phyloP scores from a whole-genome alignment of 768 basidiomycete species.

The Lentinula sp. region DNA sequence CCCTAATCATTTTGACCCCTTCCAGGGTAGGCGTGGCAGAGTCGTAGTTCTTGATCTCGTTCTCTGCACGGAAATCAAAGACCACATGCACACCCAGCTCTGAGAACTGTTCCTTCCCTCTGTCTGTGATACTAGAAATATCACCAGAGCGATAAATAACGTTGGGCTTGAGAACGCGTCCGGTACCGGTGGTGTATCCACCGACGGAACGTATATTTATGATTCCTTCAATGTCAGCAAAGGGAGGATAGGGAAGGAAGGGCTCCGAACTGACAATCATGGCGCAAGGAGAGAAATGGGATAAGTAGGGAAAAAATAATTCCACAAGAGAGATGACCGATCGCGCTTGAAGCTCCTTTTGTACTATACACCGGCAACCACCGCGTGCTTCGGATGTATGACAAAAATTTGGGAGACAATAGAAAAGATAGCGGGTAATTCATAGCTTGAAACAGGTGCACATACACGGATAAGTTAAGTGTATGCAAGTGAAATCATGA shows the following conservation, averaged over 20 bases:
- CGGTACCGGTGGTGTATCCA: constrained; percentile 13
- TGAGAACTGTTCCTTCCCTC: constrained; percentile 25
- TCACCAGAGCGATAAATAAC: constrained; percentile 36
- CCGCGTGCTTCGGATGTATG: neutral
- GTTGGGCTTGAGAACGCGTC: constrained; percentile 19
- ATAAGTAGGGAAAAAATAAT: neutral
- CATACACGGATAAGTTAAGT: no score
- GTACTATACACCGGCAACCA: neutral
- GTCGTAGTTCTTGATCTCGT: constrained; percentile 27
- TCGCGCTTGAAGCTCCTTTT: neutral
- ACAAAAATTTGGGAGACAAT: neutral
- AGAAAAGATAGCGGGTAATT: neutral
- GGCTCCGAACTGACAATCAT: neutral
- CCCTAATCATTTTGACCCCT: constrained; percentile 23
- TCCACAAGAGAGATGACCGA: neutral
- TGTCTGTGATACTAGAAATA: constrained; percentile 23
- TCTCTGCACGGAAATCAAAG: constrained; percentile 33
- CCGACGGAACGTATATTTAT: constrained; percentile 32
- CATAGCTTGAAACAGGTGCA: neutral
- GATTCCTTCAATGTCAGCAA: constrained; percentile 30
- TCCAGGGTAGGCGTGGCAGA: constrained; percentile 18
- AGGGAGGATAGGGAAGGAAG: constrained; percentile 23
- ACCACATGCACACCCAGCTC: constrained; percentile 28
- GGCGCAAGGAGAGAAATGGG: neutral
- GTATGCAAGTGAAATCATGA: no score